Evolutionary conservation across 345 rosid genomes (phyloP).

Genomic region (Lagerstroemia speciosa): DNA sequence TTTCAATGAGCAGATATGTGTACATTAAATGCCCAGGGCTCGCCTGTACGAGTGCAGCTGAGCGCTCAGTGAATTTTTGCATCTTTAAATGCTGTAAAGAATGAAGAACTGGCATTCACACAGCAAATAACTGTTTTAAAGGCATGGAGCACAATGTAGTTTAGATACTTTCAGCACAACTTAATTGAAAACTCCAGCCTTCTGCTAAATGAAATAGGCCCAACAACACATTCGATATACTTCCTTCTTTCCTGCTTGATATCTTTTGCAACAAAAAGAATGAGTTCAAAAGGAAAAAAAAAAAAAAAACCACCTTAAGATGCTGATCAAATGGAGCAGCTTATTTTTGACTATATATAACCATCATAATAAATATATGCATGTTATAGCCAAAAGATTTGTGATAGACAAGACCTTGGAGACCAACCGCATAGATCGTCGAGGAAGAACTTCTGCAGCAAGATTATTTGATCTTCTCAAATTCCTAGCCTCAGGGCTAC

Average conservation of each 20-base stretch:
- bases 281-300: neutral
- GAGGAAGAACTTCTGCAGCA: conserved; percentile 27
- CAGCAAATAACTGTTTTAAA: neutral
- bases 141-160: neutral
- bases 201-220: neutral
- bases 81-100: neutral
- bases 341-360: neutral
- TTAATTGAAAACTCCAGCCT: neutral
- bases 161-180: neutral
- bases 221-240: neutral
- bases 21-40: neutral
- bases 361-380: neutral
- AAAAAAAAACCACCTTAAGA: neutral
- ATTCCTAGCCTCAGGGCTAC: conserved; percentile 20
- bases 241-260: neutral
- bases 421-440: conserved; percentile 55
- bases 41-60: neutral
- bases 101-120: neutral
- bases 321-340: neutral
- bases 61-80: neutral
- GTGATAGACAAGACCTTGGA: conserved; percentile 29
- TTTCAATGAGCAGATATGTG: too few species aligned
- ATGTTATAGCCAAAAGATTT: neutral
- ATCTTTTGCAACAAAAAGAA: neutral
- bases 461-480: conserved; percentile 26